A percentile compares a stretch with the other conserved stretches of the same genome.
These are phyloP conservation scores for Cladorrhinum sp. DNA, from an alignment of 2,329 filamentous ascomycete genomes.

Conservation along the genomic window DNA sequence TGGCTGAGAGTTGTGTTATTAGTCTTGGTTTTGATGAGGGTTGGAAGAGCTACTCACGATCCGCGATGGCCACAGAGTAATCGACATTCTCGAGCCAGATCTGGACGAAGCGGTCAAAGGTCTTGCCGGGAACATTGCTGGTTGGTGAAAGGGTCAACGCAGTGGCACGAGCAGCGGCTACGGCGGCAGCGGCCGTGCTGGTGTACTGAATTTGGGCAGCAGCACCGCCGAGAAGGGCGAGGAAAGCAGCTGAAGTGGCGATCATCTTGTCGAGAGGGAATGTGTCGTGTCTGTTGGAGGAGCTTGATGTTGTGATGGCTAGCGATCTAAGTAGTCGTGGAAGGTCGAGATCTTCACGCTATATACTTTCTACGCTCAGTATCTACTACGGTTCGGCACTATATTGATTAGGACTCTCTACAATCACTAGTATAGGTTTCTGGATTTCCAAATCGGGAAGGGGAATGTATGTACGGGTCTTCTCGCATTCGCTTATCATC, in stretches of 20 bases:
- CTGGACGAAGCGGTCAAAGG: conserved; percentile 68
- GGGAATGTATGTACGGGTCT: neutral
- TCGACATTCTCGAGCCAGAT: conserved; percentile 79
- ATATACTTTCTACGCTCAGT: too few relatives aligned
- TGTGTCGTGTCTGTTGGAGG: neutral
- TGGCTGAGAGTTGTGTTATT: conserved; percentile 32
- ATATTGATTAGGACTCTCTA: too few relatives aligned
- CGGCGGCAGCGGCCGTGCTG: conserved; percentile 47
- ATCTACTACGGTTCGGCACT: too few relatives aligned
- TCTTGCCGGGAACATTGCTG: conserved; percentile 65
- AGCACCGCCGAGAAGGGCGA: neutral
- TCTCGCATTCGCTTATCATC: neutral
- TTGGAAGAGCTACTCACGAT: conserved; percentile 44
- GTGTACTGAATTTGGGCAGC: conserved; percentile 39
- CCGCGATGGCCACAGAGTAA: conserved; percentile 57
- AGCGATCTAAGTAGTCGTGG: too few relatives aligned
- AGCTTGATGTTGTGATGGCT: neutral
- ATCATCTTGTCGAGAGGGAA: neutral
- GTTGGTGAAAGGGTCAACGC: conserved; percentile 59
- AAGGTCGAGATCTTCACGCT: too few relatives aligned
- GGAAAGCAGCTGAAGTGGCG: neutral
- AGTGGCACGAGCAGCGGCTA: conserved; percentile 52
- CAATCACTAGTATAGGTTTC: too few relatives aligned
- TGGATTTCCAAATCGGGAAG: neutral
- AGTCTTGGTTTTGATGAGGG: neutral